Conservation (phyloP, 257 asterid species). For the Asclepias syriaca region DNA sequence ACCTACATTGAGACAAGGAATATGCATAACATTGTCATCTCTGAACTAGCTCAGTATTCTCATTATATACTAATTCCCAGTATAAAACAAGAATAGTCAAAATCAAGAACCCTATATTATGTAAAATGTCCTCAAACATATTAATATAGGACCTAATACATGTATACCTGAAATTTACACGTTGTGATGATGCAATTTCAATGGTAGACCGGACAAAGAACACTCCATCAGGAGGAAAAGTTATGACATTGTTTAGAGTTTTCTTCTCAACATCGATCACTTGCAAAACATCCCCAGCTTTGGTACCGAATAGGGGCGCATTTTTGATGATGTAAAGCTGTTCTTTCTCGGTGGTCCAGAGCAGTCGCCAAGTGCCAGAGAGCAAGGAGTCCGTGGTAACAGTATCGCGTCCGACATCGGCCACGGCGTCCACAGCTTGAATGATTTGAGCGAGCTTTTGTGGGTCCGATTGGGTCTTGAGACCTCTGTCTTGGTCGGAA, state of each 20-base stretch:
- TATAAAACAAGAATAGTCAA: neutral
- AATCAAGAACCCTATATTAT: conserved; percentile 1
- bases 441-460: conserved; percentile 57
- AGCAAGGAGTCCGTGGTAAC: conserved; percentile 57
- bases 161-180: conserved; percentile 67
- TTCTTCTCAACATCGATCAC: conserved; percentile 62
- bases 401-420: conserved; percentile 42
- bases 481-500: conserved; percentile 80
- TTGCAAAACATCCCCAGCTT: conserved; percentile 83
- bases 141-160: neutral
- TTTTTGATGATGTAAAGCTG: conserved; percentile 72
- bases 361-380: conserved; percentile 83
- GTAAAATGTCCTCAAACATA: neutral
- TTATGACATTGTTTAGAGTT: conserved; percentile 70
- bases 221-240: conserved; percentile 87
- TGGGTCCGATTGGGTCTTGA: conserved; percentile 68
- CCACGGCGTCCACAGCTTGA: conserved; percentile 56
- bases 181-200: conserved; percentile 64
- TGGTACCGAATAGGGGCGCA: conserved; percentile 60
- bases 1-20: conserved; percentile 34
- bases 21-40: neutral
- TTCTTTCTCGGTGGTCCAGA: conserved; percentile 98
- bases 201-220: conserved; percentile 87
- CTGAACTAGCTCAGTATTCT: neutral
- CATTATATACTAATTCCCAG: neutral